Percentiles rank a stretch among this genome's conserved stretches.
phyloP scores from a whole-genome alignment of 2,329 filamentous ascomycete genomes.

The Biscogniauxia sp. region DNA sequence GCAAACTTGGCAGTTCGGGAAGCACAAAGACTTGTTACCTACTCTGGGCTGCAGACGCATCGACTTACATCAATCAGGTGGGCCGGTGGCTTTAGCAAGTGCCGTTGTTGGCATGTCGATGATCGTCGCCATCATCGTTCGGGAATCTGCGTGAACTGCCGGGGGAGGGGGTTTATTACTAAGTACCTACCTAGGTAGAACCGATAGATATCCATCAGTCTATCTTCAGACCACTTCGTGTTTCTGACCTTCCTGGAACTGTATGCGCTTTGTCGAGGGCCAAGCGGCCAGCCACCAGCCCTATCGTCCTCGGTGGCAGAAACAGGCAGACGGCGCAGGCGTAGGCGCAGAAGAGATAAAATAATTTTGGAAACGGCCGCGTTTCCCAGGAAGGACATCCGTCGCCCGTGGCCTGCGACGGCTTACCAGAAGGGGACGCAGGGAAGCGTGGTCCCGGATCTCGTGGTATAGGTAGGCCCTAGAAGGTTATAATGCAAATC shows the following conservation, averaged over 20 bases:
- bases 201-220: conserved; percentile 8
- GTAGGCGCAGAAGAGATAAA: background rate
- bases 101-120: conserved; percentile 24
- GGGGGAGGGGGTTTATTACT: conserved; percentile 8
- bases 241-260: background rate
- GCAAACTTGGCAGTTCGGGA: background rate
- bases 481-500: conserved; percentile 6
- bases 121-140: conserved; percentile 20
- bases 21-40: background rate
- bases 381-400: background rate
- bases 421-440: background rate
- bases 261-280: background rate
- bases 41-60: conserved; percentile 2
- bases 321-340: background rate
- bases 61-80: conserved; percentile 12
- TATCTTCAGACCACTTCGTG: background rate
- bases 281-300: background rate
- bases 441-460: background rate
- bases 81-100: conserved; percentile 20
- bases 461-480: background rate
- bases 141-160: conserved; percentile 19
- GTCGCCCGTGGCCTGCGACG: background rate
- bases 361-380: background rate
- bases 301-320: background rate
- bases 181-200: background rate